Percentiles rank a stretch among this genome's conserved stretches.
phyloP scores from a whole-genome alignment of 805 yeast genomes.

The Candida insectorum region DNA sequence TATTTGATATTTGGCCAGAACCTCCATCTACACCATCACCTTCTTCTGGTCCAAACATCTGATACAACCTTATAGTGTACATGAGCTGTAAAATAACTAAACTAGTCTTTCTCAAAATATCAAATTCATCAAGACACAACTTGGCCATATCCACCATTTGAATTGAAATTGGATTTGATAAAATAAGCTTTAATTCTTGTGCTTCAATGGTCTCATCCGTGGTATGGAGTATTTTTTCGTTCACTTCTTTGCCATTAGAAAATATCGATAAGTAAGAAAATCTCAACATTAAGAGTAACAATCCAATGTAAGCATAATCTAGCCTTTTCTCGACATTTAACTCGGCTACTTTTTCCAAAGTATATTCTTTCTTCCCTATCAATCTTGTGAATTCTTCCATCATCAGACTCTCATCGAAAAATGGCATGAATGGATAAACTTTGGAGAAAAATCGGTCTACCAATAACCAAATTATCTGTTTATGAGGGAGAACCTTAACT shows the following conservation, averaged over 20 bases:
- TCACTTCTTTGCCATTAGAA: slow-evolving; percentile 29
- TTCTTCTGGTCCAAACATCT: slow-evolving; percentile 48
- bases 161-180: slow-evolving; percentile 28
- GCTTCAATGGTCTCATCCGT: slow-evolving; percentile 18
- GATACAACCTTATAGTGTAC: slow-evolving; percentile 50
- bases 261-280: slow-evolving; percentile 34
- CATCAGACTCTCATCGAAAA: slow-evolving; percentile 56
- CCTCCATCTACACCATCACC: slow-evolving; percentile 63
- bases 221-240: slow-evolving; percentile 25
- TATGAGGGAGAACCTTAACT: slow-evolving; percentile 47
- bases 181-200: slow-evolving; percentile 23
- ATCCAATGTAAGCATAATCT: slow-evolving; percentile 35
- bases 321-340: slow-evolving; percentile 27
- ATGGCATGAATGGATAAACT: slow-evolving; percentile 65
- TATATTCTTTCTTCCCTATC: slow-evolving; percentile 36
- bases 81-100: slow-evolving; percentile 53
- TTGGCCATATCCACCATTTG: slow-evolving; percentile 31
- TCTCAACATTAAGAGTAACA: slow-evolving; percentile 31
- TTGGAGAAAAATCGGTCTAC: slow-evolving; percentile 57
- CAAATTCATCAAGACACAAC: slow-evolving; percentile 34
- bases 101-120: slow-evolving; percentile 35
- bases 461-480: slow-evolving; percentile 52
- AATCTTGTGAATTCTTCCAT: slow-evolving; percentile 40
- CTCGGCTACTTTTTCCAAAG: slow-evolving; percentile 17
- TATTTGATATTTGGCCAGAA: slow-evolving; percentile 51